These are phyloP conservation scores for Chimonanthus praecox DNA, from an alignment of 164 flowering plant species.

Conservation along the genomic window DNA sequence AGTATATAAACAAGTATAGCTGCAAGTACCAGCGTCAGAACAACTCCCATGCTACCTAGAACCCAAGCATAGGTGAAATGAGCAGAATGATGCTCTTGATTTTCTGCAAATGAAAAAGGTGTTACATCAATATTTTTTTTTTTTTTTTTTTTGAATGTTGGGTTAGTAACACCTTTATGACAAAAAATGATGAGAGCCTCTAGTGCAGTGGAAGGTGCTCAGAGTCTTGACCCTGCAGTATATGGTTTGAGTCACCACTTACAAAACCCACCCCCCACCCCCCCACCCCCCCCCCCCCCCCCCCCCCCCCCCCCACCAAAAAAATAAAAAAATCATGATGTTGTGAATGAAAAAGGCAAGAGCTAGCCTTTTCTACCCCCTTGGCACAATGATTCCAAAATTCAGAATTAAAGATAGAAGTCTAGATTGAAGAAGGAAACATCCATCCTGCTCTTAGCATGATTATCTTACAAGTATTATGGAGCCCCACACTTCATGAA, in stretches of 20 bases:
- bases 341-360: background rate
- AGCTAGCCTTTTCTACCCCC: background rate
- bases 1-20: constrained; percentile 34
- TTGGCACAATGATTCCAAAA: background rate
- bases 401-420: too few species aligned
- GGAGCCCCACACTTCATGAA: background rate
- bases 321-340: background rate
- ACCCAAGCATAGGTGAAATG: constrained; percentile 76
- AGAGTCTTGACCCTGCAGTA: too few species aligned
- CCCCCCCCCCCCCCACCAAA: too few species aligned
- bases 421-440: background rate
- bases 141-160: too few species aligned
- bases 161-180: background rate
- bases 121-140: background rate
- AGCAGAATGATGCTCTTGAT: constrained; percentile 33
- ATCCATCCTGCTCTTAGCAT: background rate
- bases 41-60: constrained; percentile 58
- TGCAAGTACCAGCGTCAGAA: constrained; percentile 44
- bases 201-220: too few species aligned
- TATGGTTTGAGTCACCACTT: too few species aligned
- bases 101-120: constrained; percentile 39
- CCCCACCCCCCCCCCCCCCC: too few species aligned
- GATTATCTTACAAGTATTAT: background rate
- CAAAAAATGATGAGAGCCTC: background rate
- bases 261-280: too few species aligned